A percentile compares a stretch with the other conserved stretches of the same genome.
Conservation (phyloP, 768 basidiomycete genomes). For the Rhizopogon sp. region DNA sequence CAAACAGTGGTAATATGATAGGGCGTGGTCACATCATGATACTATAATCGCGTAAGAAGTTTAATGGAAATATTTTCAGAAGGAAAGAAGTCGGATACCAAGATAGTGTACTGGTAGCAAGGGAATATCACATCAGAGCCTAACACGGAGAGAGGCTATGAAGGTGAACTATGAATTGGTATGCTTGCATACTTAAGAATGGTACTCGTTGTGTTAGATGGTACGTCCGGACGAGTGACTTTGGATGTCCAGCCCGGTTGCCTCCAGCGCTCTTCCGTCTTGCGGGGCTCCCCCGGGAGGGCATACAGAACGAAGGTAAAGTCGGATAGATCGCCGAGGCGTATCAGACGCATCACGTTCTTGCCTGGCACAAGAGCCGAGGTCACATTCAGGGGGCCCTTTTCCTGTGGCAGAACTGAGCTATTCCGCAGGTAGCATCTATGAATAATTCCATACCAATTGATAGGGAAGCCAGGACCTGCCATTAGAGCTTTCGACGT, state of each 20-base stretch:
- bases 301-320: slow-evolving; percentile 43
- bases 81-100: background rate
- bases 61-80: background rate
- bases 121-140: background rate
- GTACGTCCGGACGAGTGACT: background rate
- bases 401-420: slow-evolving; percentile 16
- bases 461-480: slow-evolving; percentile 39
- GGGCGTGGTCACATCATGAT: no score
- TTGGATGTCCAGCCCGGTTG: slow-evolving; percentile 18
- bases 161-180: slow-evolving; percentile 1
- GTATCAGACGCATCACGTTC: slow-evolving; percentile 48
- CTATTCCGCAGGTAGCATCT: background rate
- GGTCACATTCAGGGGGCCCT: slow-evolving; percentile 36
- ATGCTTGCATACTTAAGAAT: background rate
- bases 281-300: slow-evolving; percentile 16
- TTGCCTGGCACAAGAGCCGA: slow-evolving; percentile 34
- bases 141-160: background rate
- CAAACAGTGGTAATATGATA: background rate
- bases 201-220: background rate
- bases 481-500: slow-evolving; percentile 28
- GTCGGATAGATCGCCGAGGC: slow-evolving; percentile 37
- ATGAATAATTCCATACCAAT: slow-evolving; percentile 29
- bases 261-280: slow-evolving; percentile 14
- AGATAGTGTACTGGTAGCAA: background rate
- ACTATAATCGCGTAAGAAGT: background rate